phyloP scores from a whole-genome alignment of 2,329 filamentous ascomycete genomes.

The Cladosporium phlei region DNA sequence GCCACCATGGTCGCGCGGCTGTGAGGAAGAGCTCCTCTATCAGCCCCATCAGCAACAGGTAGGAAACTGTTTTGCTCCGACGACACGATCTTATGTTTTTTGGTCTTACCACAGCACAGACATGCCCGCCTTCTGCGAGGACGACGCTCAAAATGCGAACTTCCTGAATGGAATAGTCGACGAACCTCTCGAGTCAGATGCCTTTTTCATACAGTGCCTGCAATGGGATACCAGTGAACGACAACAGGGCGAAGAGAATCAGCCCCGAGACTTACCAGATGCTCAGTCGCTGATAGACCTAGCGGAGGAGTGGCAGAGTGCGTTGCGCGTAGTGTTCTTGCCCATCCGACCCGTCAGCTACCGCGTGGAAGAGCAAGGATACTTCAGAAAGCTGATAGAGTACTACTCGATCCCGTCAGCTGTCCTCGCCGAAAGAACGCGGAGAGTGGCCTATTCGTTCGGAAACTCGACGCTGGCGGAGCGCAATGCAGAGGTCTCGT shows the following conservation, averaged over 20 bases:
- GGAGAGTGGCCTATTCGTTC: constrained; percentile 1
- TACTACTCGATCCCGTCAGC: constrained; percentile 7
- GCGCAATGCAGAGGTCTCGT: neutral
- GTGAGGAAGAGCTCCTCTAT: no score
- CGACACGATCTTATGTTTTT: no score
- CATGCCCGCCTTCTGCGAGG: constrained; percentile 9
- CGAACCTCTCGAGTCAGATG: no score
- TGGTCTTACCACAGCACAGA: no score
- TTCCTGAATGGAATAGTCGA: constrained; percentile 5
- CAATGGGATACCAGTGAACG: no score
- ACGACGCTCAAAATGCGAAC: neutral
- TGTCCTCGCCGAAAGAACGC: constrained; percentile 1
- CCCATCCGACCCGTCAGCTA: neutral
- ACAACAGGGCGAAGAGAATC: no score
- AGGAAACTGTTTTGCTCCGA: no score
- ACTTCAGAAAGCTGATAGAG: neutral
- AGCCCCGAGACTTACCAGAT: no score
- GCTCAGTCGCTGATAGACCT: no score
- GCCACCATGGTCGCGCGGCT: no score
- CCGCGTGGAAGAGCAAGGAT: neutral
- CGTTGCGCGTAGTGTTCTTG: constrained; percentile 2
- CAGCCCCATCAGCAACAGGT: no score
- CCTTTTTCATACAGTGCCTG: neutral
- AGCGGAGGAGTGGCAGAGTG: neutral
- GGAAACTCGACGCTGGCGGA: neutral